Evolutionary conservation across 2,329 filamentous ascomycete species (phyloP), one percentile per base, ranked within the genome.

Genomic region (Neophaeococcomyces mojaviensis): DNA sequence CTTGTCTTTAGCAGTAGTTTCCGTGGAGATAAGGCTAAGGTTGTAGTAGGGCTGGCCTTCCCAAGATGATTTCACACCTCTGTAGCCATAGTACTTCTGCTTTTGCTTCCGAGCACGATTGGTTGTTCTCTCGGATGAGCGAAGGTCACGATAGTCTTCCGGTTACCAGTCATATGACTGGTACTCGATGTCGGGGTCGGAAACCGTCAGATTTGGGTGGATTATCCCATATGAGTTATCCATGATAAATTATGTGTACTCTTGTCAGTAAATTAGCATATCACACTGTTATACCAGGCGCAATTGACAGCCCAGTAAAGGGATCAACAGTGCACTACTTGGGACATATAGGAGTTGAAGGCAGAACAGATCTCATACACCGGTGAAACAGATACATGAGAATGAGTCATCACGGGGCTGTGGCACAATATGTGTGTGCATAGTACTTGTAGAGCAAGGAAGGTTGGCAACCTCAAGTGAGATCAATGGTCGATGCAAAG

Each of bases 41-140:
- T 15, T 31, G 39, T 41, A 41, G 36, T 51, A 49, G n/a, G 38
- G 47, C 31, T 54, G 47, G 20, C 46, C 46, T 10, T 52, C 16
- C 52, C 52, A 54, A 22, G 42, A 42, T 9, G 52, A 42, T 12
- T 54, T 26, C 10, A 54, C 52, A 8, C 47, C 45, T n/a, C 52
- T 47, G 30, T 52, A 54, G 35, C 47, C 47, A 32, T 52, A 50
- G 37, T 54, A 54, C 36, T 52, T 54, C 2, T 46, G 42, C 10
- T 45, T 47, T 39, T 50, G 49, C 39, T 54, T 54, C 32, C 49
- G 31, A 12, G n/a, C 10, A 3, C 52, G 49, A 38, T 50, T 50
- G 2, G 18, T 22, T 12, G 41, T 18, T 24, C 35, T 50, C 34
- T 31, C 32, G 8, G 31, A 13, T 13, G 52, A 52, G 30, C 52